Conservation (phyloP, 1,284 basidiomycete species). For the Porodaedalea pini region DNA sequence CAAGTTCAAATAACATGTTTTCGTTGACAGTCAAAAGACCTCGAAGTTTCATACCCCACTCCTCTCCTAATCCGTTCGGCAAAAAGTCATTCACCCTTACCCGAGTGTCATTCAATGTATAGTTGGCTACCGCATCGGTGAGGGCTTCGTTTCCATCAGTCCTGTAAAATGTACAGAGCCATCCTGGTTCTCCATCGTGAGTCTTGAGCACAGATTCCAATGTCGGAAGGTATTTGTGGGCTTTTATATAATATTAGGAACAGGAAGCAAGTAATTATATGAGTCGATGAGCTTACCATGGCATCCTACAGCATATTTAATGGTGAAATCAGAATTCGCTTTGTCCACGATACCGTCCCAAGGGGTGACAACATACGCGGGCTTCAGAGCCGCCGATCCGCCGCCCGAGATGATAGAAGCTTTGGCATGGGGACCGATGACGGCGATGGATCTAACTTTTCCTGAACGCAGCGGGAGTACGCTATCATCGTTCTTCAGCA, state of each 20-base stretch:
- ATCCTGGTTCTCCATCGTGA: constrained; percentile 49
- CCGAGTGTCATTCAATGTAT: constrained; percentile 55
- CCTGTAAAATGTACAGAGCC: constrained; percentile 59
- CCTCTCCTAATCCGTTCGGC: constrained; percentile 44
- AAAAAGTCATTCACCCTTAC: constrained; percentile 66
- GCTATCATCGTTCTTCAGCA: constrained; percentile 62
- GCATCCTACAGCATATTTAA: constrained; percentile 55
- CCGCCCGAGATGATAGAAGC: constrained; percentile 47
- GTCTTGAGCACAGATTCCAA: constrained; percentile 53
- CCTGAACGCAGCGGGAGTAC: constrained; percentile 40
- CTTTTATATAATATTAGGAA: constrained; percentile 30
- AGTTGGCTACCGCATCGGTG: constrained; percentile 40
- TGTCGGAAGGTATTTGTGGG: constrained; percentile 60
- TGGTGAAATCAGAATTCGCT: constrained; percentile 42
- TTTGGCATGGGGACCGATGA: constrained; percentile 46
- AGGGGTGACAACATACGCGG: constrained; percentile 49
- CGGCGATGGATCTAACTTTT: constrained; percentile 37
- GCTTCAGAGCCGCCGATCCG: constrained; percentile 45
- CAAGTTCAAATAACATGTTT: constrained; percentile 48
- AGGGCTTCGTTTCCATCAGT: constrained; percentile 47
- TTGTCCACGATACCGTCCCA: constrained; percentile 53
- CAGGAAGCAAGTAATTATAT: background rate
- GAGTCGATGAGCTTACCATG: constrained; percentile 44
- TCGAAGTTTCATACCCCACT: constrained; percentile 50
- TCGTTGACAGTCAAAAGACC: constrained; percentile 42